Evolutionary conservation across 2,329 filamentous ascomycete genomes (phyloP).

Genomic region (Nannizziopsis arthrosporioides): DNA sequence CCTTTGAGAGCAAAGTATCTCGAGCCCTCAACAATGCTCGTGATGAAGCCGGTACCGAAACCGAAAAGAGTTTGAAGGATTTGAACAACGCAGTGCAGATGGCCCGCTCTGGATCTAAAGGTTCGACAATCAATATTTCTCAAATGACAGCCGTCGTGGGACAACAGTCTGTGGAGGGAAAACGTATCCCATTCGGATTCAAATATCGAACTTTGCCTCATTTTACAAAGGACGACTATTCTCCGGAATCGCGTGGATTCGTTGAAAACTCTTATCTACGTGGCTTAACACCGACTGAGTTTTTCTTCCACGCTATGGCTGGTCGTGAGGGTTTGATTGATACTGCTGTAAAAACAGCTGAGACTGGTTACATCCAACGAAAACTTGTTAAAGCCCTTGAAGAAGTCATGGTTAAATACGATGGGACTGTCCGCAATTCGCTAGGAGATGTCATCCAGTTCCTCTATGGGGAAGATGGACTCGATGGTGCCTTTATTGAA

Average conservation of each 20-base stretch:
- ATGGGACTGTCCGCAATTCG: conserved; percentile 93
- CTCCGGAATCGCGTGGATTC: conserved; percentile 89
- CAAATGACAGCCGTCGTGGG: conserved; percentile 98
- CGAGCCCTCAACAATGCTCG: conserved; percentile 88
- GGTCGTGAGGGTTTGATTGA: conserved; percentile 99
- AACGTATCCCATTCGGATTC: conserved; percentile 98
- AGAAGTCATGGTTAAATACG: conserved; percentile 94
- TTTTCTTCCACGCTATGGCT: conserved; percentile 99
- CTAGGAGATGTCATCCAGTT: conserved; percentile 95
- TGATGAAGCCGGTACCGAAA: conserved; percentile 89
- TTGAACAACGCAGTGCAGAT: conserved; percentile 94
- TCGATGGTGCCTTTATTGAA: conserved; percentile 89
- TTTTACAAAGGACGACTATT: conserved; percentile 99
- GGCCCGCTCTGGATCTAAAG: conserved; percentile 93
- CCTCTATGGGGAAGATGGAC: conserved; percentile 91
- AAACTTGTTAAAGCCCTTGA: conserved; percentile 96
- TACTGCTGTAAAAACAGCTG: conserved; percentile 97
- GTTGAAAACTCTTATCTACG: conserved; percentile 98
- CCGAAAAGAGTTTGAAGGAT: conserved; percentile 85
- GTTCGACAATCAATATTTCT: conserved; percentile 97
- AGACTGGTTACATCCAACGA: conserved; percentile 98
- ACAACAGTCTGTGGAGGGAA: conserved; percentile 95
- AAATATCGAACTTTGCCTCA: conserved; percentile 95
- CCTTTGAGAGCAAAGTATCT: conserved; percentile 94
- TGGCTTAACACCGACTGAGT: conserved; percentile 87